Evolutionary conservation across 352 stramenopile species (phyloP).

Genomic region (Phytophthora pseudosyringae): DNA sequence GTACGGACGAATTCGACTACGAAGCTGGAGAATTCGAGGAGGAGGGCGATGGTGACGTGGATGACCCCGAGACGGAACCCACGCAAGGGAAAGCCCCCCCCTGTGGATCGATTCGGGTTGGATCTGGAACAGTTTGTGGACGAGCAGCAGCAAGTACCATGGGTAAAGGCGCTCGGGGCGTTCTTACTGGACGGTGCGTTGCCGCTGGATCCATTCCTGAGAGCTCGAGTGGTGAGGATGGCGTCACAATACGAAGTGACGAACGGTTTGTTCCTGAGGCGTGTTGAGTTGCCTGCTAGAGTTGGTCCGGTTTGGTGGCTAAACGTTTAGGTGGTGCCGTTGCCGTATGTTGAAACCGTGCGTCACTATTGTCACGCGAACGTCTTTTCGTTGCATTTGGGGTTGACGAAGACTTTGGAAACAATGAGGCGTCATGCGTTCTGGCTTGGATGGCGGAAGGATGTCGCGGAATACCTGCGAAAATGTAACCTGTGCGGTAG

Average conservation of each 20-base stretch:
- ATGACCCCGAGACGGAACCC: too few species aligned
- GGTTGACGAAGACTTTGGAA: not conserved
- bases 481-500: not conserved
- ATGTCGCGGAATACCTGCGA: not conserved
- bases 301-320: not conserved
- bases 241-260: not conserved
- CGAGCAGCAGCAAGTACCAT: not conserved
- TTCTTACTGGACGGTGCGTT: not conserved
- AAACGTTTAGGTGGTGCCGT: not conserved
- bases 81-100: not conserved
- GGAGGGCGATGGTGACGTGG: not conserved
- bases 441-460: constrained; percentile 1
- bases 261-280: not conserved
- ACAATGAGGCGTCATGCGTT: not conserved
- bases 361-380: not conserved
- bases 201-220: not conserved
- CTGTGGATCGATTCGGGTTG: not conserved
- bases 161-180: not conserved
- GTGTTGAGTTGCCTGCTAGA: not conserved
- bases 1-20: too few species aligned
- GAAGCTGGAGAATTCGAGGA: not conserved
- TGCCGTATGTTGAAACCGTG: not conserved
- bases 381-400: not conserved
- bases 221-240: not conserved
- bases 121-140: not conserved